These are phyloP conservation scores for Aspergillus sp. DNA, from an alignment of 2,329 filamentous ascomycete species.

Conservation along the genomic window DNA sequence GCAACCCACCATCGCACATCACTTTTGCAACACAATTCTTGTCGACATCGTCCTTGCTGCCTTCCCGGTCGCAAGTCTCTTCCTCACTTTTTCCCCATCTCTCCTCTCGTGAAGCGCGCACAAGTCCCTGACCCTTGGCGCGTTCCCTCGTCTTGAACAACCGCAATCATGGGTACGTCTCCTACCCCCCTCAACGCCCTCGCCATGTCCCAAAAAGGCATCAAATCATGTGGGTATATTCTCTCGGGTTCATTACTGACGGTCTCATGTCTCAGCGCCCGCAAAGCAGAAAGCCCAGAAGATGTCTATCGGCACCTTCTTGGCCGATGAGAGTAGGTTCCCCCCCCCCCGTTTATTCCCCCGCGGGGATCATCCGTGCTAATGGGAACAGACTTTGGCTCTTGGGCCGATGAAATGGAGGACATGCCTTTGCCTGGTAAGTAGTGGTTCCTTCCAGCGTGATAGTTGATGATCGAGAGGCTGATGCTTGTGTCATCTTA, in stretches of 20 bases:
- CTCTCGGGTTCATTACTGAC: slow-evolving; percentile 42
- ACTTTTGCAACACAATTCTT: slow-evolving; percentile 13
- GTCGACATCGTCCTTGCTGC: slow-evolving; percentile 14
- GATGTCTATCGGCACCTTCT: slow-evolving; percentile 96
- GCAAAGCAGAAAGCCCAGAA: slow-evolving; percentile 93
- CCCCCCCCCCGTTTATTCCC: slow-evolving; percentile 7
- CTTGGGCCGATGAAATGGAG: slow-evolving; percentile 99
- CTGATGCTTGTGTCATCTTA: slow-evolving; percentile 13
- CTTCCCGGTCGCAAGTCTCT: slow-evolving; percentile 20
- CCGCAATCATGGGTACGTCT: slow-evolving; percentile 61
- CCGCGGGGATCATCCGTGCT: slow-evolving; percentile 24
- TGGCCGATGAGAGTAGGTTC: slow-evolving; percentile 81
- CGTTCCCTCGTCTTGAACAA: slow-evolving; percentile 36
- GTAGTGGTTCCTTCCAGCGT: slow-evolving; percentile 27
- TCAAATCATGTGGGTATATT: neutral
- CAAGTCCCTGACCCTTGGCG: slow-evolving; percentile 32
- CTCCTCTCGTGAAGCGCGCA: slow-evolving; percentile 37
- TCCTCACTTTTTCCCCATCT: slow-evolving; percentile 16
- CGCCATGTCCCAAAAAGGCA: neutral
- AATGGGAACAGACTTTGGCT: slow-evolving; percentile 64
- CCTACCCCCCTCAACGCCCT: slow-evolving; percentile 9
- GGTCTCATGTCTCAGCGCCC: slow-evolving; percentile 61
- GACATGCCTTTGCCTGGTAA: slow-evolving; percentile 72
- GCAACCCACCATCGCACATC: slow-evolving; percentile 17
- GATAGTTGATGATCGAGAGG: neutral